Conservation (phyloP, 352 stramenopile genomes). For the Phytophthora chlamydospora region DNA sequence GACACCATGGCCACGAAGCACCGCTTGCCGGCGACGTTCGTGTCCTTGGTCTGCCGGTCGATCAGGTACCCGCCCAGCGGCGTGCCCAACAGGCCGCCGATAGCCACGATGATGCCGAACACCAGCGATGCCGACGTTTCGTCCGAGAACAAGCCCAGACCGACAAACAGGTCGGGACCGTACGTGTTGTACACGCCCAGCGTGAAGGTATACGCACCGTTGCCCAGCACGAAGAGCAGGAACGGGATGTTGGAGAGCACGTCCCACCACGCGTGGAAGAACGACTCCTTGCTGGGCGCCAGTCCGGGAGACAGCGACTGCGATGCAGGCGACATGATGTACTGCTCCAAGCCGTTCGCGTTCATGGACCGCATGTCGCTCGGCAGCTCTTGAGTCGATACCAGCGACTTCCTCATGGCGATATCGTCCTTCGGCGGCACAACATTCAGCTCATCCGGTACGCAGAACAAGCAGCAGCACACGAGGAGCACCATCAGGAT, state of each 20-base stretch:
- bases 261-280: constrained; percentile 35
- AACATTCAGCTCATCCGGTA: constrained; percentile 41
- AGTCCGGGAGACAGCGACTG: constrained; percentile 10
- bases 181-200: constrained; percentile 75
- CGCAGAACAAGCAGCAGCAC: constrained; percentile 49
- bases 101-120: constrained; percentile 67
- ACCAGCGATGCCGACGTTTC: constrained; percentile 68
- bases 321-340: constrained; percentile 14
- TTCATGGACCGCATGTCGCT: constrained; percentile 25
- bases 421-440: constrained; percentile 30
- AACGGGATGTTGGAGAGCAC: constrained; percentile 64
- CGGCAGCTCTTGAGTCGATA: constrained; percentile 21
- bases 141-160: constrained; percentile 70
- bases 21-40: constrained; percentile 29
- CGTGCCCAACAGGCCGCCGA: constrained; percentile 74
- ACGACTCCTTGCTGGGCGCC: constrained; percentile 21
- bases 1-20: constrained; percentile 45
- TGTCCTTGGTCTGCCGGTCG: constrained; percentile 45
- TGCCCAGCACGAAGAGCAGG: constrained; percentile 63
- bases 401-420: constrained; percentile 15
- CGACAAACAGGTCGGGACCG: constrained; percentile 72
- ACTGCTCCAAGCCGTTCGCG: constrained; percentile 2
- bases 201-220: constrained; percentile 80
- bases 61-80: constrained; percentile 68
- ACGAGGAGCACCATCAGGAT: constrained; percentile 71